Evolutionary conservation across 2,329 filamentous ascomycete species (phyloP).

Genomic region (Curvularia eragrostidis): DNA sequence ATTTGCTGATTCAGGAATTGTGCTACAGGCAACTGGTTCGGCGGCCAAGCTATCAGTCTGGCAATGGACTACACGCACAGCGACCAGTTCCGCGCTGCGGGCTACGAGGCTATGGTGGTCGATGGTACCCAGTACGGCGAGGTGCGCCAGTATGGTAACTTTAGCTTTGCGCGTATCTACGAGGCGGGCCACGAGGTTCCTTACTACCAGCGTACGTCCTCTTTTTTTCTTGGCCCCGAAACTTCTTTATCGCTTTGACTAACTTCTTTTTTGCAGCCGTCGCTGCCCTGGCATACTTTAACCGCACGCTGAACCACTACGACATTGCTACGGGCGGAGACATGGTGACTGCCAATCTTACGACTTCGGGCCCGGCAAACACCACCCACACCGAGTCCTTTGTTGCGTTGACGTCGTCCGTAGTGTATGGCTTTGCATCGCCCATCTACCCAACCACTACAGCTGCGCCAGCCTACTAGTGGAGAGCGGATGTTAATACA

Average conservation of each 20-base stretch:
- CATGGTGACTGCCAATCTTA: conserved; percentile 44
- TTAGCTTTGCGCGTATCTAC: conserved; percentile 50
- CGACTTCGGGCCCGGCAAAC: conserved; percentile 42
- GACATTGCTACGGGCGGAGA: conserved; percentile 47
- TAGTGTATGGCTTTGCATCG: conserved; percentile 13
- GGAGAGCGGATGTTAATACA: not conserved
- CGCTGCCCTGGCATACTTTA: conserved; percentile 48
- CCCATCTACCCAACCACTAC: conserved; percentile 29
- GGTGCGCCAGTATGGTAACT: conserved; percentile 50
- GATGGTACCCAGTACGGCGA: conserved; percentile 52
- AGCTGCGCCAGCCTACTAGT: conserved; percentile 15
- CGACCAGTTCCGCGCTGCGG: conserved; percentile 34
- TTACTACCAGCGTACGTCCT: conserved; percentile 48
- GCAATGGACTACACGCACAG: conserved; percentile 48
- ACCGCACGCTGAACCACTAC: conserved; percentile 46
- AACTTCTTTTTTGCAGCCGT: conserved; percentile 14
- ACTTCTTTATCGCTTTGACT: not conserved
- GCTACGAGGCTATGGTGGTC: conserved; percentile 45
- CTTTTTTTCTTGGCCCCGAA: not conserved
- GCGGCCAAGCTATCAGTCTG: conserved; percentile 46
- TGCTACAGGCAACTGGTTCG: conserved; percentile 48
- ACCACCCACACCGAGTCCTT: conserved; percentile 51
- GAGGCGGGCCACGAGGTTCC: conserved; percentile 53
- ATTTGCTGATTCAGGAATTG: not conserved
- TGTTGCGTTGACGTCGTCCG: conserved; percentile 40